phyloP scores from a whole-genome alignment of 352 stramenopile species.

The Thraustochytrium striatum region DNA sequence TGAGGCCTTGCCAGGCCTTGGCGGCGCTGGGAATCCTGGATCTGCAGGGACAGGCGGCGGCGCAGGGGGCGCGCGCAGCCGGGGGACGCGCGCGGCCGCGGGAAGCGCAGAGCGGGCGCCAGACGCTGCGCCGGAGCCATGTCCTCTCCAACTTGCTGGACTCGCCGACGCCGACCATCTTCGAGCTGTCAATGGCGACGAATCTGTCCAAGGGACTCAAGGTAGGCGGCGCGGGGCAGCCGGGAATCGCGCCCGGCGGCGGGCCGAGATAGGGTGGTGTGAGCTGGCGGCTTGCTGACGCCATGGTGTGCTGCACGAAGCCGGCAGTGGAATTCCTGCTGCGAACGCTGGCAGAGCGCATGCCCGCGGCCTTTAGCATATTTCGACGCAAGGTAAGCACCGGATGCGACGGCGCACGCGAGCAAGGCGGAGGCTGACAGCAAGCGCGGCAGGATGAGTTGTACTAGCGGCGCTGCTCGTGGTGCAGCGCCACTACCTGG shows the following conservation, averaged over 20 bases:
- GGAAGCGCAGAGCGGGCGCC: no score
- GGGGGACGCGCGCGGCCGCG: no score
- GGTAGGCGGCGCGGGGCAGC: neutral
- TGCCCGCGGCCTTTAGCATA: neutral
- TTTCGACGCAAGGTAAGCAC: constrained; percentile 31
- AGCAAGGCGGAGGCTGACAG: neutral
- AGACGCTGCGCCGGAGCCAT: no score
- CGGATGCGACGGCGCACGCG: neutral
- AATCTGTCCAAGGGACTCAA: constrained; percentile 2
- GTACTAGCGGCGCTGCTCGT: neutral
- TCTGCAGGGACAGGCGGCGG: no score
- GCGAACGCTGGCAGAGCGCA: constrained; percentile 33
- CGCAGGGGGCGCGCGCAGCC: no score
- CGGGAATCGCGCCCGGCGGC: neutral
- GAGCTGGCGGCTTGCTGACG: neutral
- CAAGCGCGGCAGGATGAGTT: constrained; percentile 27
- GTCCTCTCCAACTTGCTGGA: constrained; percentile 45
- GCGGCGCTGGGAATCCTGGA: no score
- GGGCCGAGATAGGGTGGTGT: neutral
- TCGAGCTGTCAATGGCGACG: constrained; percentile 43
- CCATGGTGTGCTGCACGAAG: neutral
- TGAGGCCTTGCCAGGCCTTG: no score
- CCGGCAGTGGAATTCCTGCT: constrained; percentile 41
- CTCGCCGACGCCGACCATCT: constrained; percentile 40
- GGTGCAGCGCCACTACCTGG: constrained; percentile 40